Evolutionary conservation across 495 filamentous ascomycete genomes (phyloP).

Genomic region (Penicillium cinerascens): DNA sequence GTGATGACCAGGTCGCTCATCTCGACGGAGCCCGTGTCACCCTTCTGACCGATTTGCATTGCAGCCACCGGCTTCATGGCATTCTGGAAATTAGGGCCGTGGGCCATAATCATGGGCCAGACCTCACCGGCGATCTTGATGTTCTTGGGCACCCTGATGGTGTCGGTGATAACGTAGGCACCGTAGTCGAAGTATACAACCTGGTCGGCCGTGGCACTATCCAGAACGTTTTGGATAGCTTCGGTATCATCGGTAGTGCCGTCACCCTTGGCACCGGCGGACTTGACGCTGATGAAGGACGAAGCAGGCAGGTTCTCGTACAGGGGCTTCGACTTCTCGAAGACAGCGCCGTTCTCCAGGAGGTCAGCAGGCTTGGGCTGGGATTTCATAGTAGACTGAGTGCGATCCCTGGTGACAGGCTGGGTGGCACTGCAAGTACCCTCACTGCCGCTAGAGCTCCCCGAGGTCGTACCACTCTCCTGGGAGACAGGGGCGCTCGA

Average conservation of each 20-base stretch:
- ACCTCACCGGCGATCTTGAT: constrained; percentile 81
- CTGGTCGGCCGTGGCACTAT: constrained; percentile 55
- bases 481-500: constrained; percentile 1
- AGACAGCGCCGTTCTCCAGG: constrained; percentile 50
- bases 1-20: constrained; percentile 69
- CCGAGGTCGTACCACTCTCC: constrained; percentile 3
- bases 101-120: constrained; percentile 85
- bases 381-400: constrained; percentile 36
- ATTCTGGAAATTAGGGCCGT: constrained; percentile 68
- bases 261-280: constrained; percentile 74
- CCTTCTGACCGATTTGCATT: constrained; percentile 72
- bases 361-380: constrained; percentile 38
- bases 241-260: constrained; percentile 57
- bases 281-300: constrained; percentile 67
- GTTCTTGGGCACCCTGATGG: constrained; percentile 69
- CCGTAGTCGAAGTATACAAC: constrained; percentile 92
- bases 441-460: constrained; percentile 11
- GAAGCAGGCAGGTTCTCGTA: constrained; percentile 52
- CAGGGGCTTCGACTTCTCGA: constrained; percentile 64
- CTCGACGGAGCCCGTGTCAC: constrained; percentile 75
- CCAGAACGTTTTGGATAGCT: constrained; percentile 67
- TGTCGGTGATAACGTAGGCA: constrained; percentile 79
- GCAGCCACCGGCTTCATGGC: constrained; percentile 58
- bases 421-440: constrained; percentile 29
- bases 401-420: constrained; percentile 31